Evolutionary conservation across 345 rosid genomes (phyloP).

Genomic region (Hibiscus tridactylites): DNA sequence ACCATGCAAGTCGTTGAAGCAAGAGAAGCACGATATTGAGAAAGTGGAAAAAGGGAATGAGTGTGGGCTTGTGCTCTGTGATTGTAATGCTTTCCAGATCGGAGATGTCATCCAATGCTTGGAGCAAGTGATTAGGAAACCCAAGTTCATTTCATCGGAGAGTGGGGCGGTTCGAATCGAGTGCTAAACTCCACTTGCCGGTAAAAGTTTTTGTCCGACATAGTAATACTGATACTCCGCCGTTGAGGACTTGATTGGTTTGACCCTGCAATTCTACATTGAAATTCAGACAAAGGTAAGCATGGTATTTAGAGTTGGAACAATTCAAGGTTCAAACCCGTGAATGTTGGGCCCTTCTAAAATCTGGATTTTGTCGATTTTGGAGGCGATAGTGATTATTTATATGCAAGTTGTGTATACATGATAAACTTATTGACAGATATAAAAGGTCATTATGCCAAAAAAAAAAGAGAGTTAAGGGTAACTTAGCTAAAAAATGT

Average conservation of each 20-base stretch:
- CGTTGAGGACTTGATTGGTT: neutral
- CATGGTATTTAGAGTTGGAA: neutral
- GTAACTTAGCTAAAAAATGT: too few relatives aligned
- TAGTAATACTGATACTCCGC: neutral
- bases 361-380: constrained; percentile 9
- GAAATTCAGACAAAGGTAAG: neutral
- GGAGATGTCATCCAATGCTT: constrained; percentile 84
- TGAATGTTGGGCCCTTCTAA: neutral
- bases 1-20: constrained; percentile 61
- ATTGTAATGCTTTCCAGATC: constrained; percentile 56
- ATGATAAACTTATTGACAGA: neutral
- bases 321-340: neutral
- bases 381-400: neutral
- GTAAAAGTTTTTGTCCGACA: neutral
- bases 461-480: too few relatives aligned
- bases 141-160: constrained; percentile 77
- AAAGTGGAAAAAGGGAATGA: constrained; percentile 75
- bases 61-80: constrained; percentile 73
- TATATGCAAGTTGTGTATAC: constrained; percentile 1
- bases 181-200: constrained; percentile 29
- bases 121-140: constrained; percentile 67
- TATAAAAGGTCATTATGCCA: too few relatives aligned
- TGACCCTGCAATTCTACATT: neutral
- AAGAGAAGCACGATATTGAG: constrained; percentile 87
- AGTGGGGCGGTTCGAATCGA: constrained; percentile 76